Percentiles rank a stretch among this genome's conserved stretches.
phyloP scores from a whole-genome alignment of 164 flowering plant species.

The Stephania cephalantha region DNA sequence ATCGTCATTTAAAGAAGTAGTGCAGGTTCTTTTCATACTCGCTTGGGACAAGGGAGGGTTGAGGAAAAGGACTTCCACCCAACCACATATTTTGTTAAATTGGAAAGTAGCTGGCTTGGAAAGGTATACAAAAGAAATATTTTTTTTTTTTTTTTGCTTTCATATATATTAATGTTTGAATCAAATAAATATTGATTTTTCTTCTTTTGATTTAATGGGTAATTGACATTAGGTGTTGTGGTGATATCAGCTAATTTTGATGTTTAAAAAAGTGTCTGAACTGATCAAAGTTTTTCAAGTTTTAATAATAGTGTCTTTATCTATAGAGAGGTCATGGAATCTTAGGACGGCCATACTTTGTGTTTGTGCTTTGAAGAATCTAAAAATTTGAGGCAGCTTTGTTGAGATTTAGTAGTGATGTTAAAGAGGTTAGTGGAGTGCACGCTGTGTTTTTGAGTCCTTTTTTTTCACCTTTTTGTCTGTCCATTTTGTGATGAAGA shows the following conservation, averaged over 20 bases:
- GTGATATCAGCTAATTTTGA: constrained; percentile 21
- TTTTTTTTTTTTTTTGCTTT: too few relatives aligned
- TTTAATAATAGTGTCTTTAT: constrained; percentile 23
- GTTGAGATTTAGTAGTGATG: constrained; percentile 6
- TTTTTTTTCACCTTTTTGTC: background rate
- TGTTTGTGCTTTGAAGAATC: constrained; percentile 27
- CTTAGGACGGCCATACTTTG: constrained; percentile 48
- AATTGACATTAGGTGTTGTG: constrained; percentile 25
- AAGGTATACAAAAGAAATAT: background rate
- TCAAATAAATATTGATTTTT: background rate
- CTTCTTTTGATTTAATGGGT: background rate
- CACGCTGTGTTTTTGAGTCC: constrained; percentile 13
- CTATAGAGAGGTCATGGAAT: constrained; percentile 33
- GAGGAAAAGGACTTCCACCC: constrained; percentile 1
- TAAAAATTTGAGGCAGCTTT: constrained; percentile 1
- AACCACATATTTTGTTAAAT: background rate
- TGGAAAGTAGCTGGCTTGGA: background rate
- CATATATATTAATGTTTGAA: background rate
- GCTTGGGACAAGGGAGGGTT: background rate
- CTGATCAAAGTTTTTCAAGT: background rate
- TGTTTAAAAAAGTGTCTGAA: background rate
- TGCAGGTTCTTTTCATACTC: background rate
- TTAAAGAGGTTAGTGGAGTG: constrained; percentile 23
- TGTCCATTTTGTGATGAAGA: background rate
- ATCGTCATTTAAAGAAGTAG: background rate